A percentile compares a stretch with the other conserved stretches of the same genome.
phyloP scores from a whole-genome alignment of 164 flowering plant species.

The Sedum album region DNA sequence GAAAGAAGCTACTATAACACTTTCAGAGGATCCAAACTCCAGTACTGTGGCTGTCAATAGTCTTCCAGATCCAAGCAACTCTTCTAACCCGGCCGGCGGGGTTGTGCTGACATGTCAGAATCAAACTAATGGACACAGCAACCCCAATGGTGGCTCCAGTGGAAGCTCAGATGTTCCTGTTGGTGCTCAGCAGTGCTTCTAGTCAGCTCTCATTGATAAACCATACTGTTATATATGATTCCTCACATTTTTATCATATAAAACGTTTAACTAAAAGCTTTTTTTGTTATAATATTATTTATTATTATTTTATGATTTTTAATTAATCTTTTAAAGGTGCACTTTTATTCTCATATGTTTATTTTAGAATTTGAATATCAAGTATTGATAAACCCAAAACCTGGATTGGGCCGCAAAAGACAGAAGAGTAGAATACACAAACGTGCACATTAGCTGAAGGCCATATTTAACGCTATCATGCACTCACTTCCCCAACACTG shows the following conservation, averaged over 20 bases:
- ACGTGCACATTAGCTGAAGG: too few relatives aligned
- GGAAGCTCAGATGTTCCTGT: conserved; percentile 2
- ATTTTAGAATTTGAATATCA: too few relatives aligned
- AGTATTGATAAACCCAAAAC: too few relatives aligned
- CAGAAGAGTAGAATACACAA: too few relatives aligned
- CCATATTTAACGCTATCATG: neutral
- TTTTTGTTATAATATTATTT: too few relatives aligned
- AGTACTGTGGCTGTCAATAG: neutral
- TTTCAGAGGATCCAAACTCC: neutral
- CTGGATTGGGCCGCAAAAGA: too few relatives aligned
- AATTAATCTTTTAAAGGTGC: too few relatives aligned
- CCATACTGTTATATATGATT: too few relatives aligned
- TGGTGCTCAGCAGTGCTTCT: neutral
- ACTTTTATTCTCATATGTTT: too few relatives aligned
- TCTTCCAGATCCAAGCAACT: neutral
- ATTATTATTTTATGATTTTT: too few relatives aligned
- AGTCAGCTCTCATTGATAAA: neutral
- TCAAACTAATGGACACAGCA: neutral
- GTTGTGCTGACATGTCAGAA: neutral
- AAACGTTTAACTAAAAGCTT: too few relatives aligned
- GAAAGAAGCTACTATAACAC: neutral
- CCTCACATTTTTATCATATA: too few relatives aligned
- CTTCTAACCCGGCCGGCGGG: neutral
- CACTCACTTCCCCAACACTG: neutral
- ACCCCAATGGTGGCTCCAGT: neutral